These are phyloP conservation scores for Cicer chorassanicum DNA, from an alignment of 306 rosid species.

Conservation along the genomic window DNA sequence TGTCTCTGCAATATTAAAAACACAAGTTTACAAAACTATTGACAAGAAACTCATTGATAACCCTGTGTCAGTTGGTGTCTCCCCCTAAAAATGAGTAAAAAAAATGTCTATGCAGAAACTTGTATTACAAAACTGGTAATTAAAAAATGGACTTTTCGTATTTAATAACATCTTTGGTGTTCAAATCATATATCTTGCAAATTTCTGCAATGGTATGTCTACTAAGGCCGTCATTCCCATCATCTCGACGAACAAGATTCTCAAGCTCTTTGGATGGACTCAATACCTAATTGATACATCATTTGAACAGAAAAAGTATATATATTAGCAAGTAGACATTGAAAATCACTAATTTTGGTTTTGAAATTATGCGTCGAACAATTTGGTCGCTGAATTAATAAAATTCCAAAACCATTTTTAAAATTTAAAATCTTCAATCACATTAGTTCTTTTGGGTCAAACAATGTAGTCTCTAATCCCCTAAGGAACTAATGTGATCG, in stretches of 20 bases:
- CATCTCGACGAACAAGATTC: conserved; percentile 47
- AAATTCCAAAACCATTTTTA: neutral
- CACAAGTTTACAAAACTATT: neutral
- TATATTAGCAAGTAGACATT: neutral
- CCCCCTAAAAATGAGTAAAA: neutral
- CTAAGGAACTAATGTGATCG: neutral
- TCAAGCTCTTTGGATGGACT: conserved; percentile 75
- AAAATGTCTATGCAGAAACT: neutral
- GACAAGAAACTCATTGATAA: neutral
- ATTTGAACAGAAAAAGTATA: neutral
- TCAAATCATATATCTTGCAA: conserved; percentile 74
- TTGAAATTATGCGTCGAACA: neutral
- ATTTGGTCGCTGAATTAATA: neutral
- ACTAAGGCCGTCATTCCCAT: conserved; percentile 53
- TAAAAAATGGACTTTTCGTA: conserved; percentile 52
- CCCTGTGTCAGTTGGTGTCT: conserved; percentile 1
- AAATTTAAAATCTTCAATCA: neutral
- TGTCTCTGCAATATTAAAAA: neutral
- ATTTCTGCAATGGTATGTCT: conserved; percentile 55
- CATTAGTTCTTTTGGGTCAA: neutral
- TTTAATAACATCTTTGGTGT: conserved; percentile 63
- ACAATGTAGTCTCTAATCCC: neutral
- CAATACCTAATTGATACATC: conserved; percentile 55
- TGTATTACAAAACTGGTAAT: conserved; percentile 31
- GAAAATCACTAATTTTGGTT: neutral